These are phyloP conservation scores for Tuber microsphaerosporum DNA, from an alignment of 495 filamentous ascomycete genomes.

Conservation along the genomic window DNA sequence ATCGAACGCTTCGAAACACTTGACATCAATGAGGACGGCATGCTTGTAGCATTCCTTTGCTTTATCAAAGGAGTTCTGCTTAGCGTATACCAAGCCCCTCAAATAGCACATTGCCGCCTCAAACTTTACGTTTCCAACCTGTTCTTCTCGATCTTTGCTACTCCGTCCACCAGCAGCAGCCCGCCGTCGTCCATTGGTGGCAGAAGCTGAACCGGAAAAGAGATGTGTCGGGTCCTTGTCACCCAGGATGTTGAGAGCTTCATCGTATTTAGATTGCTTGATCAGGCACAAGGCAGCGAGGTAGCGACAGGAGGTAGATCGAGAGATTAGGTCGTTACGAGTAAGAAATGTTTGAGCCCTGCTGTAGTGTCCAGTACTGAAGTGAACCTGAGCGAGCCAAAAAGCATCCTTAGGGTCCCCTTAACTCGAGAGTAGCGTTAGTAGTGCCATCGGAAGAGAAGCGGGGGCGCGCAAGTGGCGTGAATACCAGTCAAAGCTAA, in stretches of 20 bases:
- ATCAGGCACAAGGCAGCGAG: constrained; percentile 89
- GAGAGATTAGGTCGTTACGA: constrained; percentile 73
- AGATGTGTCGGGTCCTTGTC: constrained; percentile 88
- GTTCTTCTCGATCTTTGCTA: constrained; percentile 57
- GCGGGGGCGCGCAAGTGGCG: constrained; percentile 1
- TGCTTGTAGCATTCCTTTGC: constrained; percentile 98
- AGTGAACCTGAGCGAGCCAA: constrained; percentile 90
- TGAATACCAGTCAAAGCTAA: constrained; percentile 79
- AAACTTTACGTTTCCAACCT: constrained; percentile 65
- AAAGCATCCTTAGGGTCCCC: constrained; percentile 86
- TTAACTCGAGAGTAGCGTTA: constrained; percentile 42
- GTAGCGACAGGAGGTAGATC: constrained; percentile 79
- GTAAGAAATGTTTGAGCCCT: constrained; percentile 76
- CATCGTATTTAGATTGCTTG: constrained; percentile 78
- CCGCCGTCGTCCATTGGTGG: constrained; percentile 42
- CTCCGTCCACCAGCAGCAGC: constrained; percentile 46
- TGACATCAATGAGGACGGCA: constrained; percentile 90
- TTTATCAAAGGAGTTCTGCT: constrained; percentile 94
- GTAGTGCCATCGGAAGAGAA: constrained; percentile 28
- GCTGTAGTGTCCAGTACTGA: constrained; percentile 85
- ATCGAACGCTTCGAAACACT: constrained; percentile 97
- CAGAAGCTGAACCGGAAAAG: constrained; percentile 51
- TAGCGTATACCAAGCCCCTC: constrained; percentile 86
- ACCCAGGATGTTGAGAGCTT: constrained; percentile 79
- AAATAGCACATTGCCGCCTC: constrained; percentile 98